Conservation (phyloP, 2,329 filamentous ascomycete genomes). For the Epichloe uncinata region DNA sequence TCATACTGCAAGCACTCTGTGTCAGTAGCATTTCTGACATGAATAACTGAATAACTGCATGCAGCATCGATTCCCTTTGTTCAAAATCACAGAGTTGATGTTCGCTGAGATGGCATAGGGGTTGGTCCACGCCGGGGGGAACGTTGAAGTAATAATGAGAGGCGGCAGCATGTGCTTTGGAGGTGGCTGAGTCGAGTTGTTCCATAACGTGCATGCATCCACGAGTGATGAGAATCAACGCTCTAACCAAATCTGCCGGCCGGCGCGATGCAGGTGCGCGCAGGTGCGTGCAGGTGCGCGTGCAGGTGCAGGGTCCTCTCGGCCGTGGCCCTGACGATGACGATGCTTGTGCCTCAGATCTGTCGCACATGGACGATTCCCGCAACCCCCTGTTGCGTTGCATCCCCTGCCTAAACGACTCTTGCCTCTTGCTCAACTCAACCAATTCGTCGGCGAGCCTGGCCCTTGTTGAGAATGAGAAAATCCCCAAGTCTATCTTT, state of each 20-base stretch:
- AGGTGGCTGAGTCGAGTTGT: not conserved
- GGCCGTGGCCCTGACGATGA: conserved; percentile 3
- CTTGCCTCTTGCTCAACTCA: not conserved
- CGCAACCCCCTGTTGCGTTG: conserved; percentile 11
- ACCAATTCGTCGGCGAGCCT: not conserved
- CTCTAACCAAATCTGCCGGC: not conserved
- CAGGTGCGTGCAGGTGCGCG: no score
- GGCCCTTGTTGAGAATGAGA: not conserved
- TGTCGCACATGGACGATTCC: conserved; percentile 31
- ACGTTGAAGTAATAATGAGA: not conserved
- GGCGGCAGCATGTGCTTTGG: not conserved
- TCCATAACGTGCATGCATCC: no score
- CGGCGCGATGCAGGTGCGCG: no score
- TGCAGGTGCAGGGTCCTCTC: conserved; percentile 3
- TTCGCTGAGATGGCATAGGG: no score
- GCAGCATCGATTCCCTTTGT: no score
- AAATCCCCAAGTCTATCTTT: not conserved
- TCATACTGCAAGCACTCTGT: no score
- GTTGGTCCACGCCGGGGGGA: not conserved
- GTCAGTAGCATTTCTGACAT: no score
- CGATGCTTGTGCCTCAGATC: conserved; percentile 27
- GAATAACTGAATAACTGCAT: no score
- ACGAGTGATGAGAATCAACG: no score
- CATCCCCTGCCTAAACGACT: conserved; percentile 1
- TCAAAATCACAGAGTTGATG: no score